Conservation (phyloP, 2,329 filamentous ascomycete species). For the Epicoccum nigrum region DNA sequence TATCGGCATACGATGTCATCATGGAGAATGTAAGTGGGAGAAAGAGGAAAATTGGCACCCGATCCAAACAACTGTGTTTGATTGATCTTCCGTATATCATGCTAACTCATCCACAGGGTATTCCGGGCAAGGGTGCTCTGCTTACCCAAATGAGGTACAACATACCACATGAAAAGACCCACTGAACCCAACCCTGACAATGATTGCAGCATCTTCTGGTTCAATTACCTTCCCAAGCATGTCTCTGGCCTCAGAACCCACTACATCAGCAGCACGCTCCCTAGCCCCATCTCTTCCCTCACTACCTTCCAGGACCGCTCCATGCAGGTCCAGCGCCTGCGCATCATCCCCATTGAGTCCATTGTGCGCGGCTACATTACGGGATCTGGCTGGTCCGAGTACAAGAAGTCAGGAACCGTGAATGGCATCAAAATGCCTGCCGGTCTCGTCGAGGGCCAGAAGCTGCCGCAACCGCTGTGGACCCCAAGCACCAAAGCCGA, state of each 20-base stretch:
- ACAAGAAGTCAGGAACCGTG: constrained; percentile 74
- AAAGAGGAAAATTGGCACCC: background rate
- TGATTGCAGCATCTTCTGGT: constrained; percentile 63
- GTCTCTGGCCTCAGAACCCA: constrained; percentile 68
- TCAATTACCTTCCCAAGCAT: constrained; percentile 62
- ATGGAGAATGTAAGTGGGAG: constrained; percentile 69
- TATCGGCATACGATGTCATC: constrained; percentile 94
- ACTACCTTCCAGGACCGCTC: constrained; percentile 65
- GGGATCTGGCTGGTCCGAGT: constrained; percentile 82
- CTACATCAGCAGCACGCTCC: constrained; percentile 65
- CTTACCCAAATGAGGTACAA: constrained; percentile 66
- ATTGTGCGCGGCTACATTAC: constrained; percentile 93
- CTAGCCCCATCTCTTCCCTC: constrained; percentile 46
- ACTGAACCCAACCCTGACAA: constrained; percentile 3
- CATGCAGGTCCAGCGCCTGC: constrained; percentile 78
- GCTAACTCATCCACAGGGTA: constrained; percentile 56
- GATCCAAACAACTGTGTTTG: background rate
- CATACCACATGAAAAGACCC: background rate
- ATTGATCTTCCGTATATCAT: background rate
- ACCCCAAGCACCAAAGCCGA: constrained; percentile 88
- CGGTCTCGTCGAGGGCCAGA: constrained; percentile 73
- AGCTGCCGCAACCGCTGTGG: constrained; percentile 72
- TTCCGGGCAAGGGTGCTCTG: constrained; percentile 70
- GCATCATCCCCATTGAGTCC: constrained; percentile 79
- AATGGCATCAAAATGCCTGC: constrained; percentile 74